Base-by-base conservation (phyloP, 1,139 yeast genomes). In the Kodamaea plutei region DNA sequence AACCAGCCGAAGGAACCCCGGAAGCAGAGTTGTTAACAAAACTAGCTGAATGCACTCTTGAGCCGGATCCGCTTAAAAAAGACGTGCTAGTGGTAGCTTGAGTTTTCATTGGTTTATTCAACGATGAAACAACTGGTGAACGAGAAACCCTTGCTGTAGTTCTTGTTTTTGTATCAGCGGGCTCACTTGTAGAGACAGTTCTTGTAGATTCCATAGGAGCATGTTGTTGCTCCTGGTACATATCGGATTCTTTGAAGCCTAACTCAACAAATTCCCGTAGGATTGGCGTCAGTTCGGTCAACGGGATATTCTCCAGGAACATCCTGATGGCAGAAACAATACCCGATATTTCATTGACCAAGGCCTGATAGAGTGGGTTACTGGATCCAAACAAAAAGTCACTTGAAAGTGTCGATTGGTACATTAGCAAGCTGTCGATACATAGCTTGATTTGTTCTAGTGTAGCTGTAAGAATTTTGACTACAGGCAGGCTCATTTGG, bases 331-430 rank as follows among this genome's bases (percentile, higher is more conserved):
- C 61, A 18, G 47, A 35, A 8, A 41, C 26, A 5, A 59, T 36
- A 1, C 62, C 56, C 9, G 34, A 25, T 2, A 55, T 33, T 34
- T 59, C 65, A 33, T 51, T 45, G 6, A 33, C 18, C 8, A 60
- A 33, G 3, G 54, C 50, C 8, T 30, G 35, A 17, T 40, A 39
- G 4, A 50, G 38, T 4, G 40, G 39, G 2, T 47, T 36, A 30
- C 56, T 58, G 10, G 23, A 12, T 6, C 25, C 30, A 25, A 35
- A 31, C n/a, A 29, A 30, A 12, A 28, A 32, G 16, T 37, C 37
- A 3, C 25, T 29, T 12, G 38, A 31, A 8, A 34, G 26, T 4
- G 38, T 31, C 10, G 40, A 28, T 20, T 30, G 30, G 17, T 26
- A 32, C 19, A 28, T 17, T 8, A 32, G 15, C 16, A 35, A 18